Conservation (phyloP, 805 yeast genomes). For the Scheffersomyces stipitis region DNA sequence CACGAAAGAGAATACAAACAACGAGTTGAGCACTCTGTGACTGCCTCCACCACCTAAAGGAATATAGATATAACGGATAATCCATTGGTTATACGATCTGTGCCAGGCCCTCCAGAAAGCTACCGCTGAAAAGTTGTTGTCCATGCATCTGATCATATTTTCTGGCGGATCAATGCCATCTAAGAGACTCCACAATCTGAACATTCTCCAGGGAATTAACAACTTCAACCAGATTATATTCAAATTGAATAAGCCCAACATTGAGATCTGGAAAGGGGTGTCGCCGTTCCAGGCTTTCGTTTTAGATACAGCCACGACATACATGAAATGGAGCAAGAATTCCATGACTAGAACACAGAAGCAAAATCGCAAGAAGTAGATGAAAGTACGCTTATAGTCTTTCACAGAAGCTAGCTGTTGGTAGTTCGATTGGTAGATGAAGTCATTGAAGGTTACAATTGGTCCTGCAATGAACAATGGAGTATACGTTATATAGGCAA, state of each 20-base stretch:
- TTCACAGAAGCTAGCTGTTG: constrained; percentile 56
- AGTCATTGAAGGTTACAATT: constrained; percentile 88
- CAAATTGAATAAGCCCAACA: constrained; percentile 89
- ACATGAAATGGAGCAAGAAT: constrained; percentile 77
- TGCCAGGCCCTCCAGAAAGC: constrained; percentile 99
- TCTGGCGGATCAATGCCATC: constrained; percentile 97
- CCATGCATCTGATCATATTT: constrained; percentile 95
- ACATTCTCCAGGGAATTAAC: constrained; percentile 93
- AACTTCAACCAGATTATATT: constrained; percentile 92
- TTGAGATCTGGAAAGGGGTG: constrained; percentile 88
- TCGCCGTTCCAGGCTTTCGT: constrained; percentile 87
- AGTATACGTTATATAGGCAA: constrained; percentile 77
- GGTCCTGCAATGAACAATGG: constrained; percentile 97
- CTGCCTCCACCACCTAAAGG: constrained; percentile 83
- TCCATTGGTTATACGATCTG: constrained; percentile 89
- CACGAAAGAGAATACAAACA: constrained; percentile 90
- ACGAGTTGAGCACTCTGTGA: constrained; percentile 64
- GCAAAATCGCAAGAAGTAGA: constrained; percentile 66
- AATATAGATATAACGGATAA: constrained; percentile 80
- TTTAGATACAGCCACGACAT: constrained; percentile 91
- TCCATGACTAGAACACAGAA: constrained; percentile 88
- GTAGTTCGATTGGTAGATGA: constrained; percentile 65
- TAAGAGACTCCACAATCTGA: constrained; percentile 87
- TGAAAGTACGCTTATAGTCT: constrained; percentile 47
- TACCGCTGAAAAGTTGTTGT: constrained; percentile 86